Percentiles rank a stretch among this genome's conserved stretches.
These are phyloP conservation scores for Colletotrichum plurivorum DNA, from an alignment of 2,329 filamentous ascomycete species.

Conservation along the genomic window DNA sequence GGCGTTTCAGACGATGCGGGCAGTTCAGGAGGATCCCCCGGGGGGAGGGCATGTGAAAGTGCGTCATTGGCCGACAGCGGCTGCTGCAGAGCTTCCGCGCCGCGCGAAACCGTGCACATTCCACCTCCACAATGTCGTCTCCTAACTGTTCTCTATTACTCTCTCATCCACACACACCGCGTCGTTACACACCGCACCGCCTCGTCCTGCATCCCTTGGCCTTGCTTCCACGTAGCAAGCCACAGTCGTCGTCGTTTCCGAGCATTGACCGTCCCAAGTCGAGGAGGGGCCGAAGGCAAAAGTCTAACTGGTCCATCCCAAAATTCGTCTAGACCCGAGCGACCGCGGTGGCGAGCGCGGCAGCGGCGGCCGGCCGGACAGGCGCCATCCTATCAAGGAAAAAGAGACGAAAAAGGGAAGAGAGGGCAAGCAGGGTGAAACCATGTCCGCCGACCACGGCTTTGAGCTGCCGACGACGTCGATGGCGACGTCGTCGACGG, in stretches of 20 bases:
- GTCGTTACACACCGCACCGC: slow-evolving; percentile 3
- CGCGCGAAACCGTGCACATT: slow-evolving; percentile 37
- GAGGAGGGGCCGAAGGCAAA: background rate
- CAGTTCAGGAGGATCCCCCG: slow-evolving; percentile 15
- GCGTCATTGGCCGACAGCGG: slow-evolving; percentile 33
- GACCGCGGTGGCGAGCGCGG: slow-evolving; percentile 18
- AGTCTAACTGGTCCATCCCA: slow-evolving; percentile 31
- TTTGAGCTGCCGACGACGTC: slow-evolving; percentile 35
- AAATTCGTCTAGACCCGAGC: slow-evolving; percentile 24
- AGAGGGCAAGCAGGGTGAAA: slow-evolving; percentile 25
- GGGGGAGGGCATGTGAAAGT: slow-evolving; percentile 37
- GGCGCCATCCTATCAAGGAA: slow-evolving; percentile 9
- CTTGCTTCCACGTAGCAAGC: slow-evolving; percentile 23
- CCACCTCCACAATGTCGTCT: slow-evolving; percentile 30
- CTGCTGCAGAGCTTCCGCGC: slow-evolving; percentile 19
- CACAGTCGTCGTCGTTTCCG: slow-evolving; percentile 4
- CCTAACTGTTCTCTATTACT: slow-evolving; percentile 2
- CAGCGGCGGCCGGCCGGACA: slow-evolving; percentile 20
- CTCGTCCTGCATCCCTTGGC: background rate
- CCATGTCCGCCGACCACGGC: slow-evolving; percentile 34
- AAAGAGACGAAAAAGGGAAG: background rate
- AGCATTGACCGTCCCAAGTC: slow-evolving; percentile 31
- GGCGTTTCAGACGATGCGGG: slow-evolving; percentile 29
- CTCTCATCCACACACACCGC: slow-evolving; percentile 19
- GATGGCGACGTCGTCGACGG: slow-evolving; percentile 22